These are phyloP conservation scores for Wallacemonas rigidus DNA, from an alignment of 208 protist species.

Conservation along the genomic window DNA sequence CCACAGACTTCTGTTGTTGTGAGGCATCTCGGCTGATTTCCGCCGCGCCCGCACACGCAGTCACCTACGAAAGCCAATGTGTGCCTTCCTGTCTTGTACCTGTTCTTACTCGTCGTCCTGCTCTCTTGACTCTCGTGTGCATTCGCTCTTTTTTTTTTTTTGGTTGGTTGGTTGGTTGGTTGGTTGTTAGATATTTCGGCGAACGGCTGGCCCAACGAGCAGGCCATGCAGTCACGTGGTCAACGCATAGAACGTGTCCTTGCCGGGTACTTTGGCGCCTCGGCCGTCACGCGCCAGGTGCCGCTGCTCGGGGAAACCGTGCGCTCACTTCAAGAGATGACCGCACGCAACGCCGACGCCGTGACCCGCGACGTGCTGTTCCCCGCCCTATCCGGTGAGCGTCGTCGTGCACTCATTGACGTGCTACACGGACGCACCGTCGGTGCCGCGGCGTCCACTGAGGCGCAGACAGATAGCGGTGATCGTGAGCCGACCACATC, in stretches of 20 bases:
- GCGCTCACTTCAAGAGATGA: slow-evolving; percentile 8
- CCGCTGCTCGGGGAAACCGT: slow-evolving; percentile 11
- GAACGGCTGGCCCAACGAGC: too few relatives aligned
- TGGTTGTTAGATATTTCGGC: too few relatives aligned
- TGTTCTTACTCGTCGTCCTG: slow-evolving; percentile 2
- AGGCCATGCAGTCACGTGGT: neutral
- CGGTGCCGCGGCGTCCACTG: too few relatives aligned
- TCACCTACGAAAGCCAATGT: neutral
- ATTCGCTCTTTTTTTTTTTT: slow-evolving; percentile 7
- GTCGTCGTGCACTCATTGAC: neutral
- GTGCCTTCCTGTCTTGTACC: neutral
- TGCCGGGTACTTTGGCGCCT: slow-evolving; percentile 5
- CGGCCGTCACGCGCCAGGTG: neutral
- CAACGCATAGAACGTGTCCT: neutral
- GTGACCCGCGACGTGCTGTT: slow-evolving; percentile 18
- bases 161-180: neutral
- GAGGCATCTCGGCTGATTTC: too few relatives aligned
- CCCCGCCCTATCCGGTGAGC: neutral
- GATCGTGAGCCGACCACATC: too few relatives aligned
- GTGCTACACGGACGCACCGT: neutral
- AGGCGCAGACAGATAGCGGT: too few relatives aligned
- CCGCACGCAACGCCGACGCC: slow-evolving; percentile 2
- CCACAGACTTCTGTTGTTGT: too few relatives aligned
- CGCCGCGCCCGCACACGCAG: too few relatives aligned
- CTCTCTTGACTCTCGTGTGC: neutral